These are phyloP conservation scores for Apiospora aurea DNA, from an alignment of 2,329 filamentous ascomycete species.

Conservation along the genomic window DNA sequence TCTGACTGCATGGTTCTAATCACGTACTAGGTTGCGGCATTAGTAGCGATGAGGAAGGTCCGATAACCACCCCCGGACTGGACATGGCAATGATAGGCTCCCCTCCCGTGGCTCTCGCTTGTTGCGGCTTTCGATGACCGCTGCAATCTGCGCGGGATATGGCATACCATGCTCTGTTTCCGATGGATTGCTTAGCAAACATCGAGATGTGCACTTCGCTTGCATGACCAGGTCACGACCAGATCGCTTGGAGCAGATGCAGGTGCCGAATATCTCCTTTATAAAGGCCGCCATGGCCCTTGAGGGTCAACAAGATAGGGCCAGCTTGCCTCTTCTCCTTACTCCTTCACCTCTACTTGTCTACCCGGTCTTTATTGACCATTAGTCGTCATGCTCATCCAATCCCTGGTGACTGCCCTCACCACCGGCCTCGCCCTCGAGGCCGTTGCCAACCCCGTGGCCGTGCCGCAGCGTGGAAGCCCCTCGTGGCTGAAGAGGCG, in stretches of 20 bases:
- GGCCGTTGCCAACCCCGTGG: slow-evolving; percentile 31
- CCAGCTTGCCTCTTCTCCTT: neutral
- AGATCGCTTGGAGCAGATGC: neutral
- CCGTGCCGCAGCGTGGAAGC: neutral
- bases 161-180: neutral
- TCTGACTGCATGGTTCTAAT: slow-evolving; percentile 9
- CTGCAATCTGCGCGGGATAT: neutral
- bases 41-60: slow-evolving; percentile 12
- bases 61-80: slow-evolving; percentile 1
- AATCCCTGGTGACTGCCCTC: slow-evolving; percentile 30
- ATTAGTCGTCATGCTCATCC: slow-evolving; percentile 31
- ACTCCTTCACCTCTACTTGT: neutral
- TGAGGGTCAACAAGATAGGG: neutral
- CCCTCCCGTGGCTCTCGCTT: neutral
- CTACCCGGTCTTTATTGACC: neutral
- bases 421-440: slow-evolving; percentile 33
- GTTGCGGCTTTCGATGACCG: neutral
- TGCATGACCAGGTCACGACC: neutral
- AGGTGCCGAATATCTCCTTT: neutral
- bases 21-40: neutral
- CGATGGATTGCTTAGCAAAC: neutral
- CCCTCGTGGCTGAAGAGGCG: slow-evolving; percentile 27
- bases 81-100: neutral
- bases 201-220: neutral
- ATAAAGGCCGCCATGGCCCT: neutral